Evolutionary conservation across 768 basidiomycete species (phyloP), one percentile per base, ranked within the genome.

Genomic region (Russula dissimulans): DNA sequence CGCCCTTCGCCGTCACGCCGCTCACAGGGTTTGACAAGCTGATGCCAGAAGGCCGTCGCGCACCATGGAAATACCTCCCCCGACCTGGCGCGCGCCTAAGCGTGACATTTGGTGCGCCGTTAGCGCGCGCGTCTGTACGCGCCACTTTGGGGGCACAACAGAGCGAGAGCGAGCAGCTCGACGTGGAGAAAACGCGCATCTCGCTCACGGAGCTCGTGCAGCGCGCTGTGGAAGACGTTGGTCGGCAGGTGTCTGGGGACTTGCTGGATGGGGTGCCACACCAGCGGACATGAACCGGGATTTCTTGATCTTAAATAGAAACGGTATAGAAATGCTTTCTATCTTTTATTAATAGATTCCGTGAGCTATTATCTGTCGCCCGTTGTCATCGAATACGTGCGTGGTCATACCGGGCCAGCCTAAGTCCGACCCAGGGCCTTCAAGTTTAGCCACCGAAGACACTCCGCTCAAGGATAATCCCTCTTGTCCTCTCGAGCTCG

Each of bases 41-140:
- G 17, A 95, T 98, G 93, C 90, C 91, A 45, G 93, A 92, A 72
- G 83, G 85, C 34, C 84, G 94, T 18, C 66, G 76, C 2, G 86
- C 82, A 67, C 93, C 92, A 3, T 81, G 78, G 76, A 90, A 87
- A 62, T 85, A 79, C 69, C 59, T 87, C 66, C 84, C 95, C 43
- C 77, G 82, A 61, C 70, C 78, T 36, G 78, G 89, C 62, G 75
- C 82, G 12, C 75, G 75, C 39, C 77, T 97, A 39, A 83, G 82
- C 65, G 79, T 97, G 54, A 85, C 89, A 0, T 87, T 95, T 67
- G 95, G 94, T 22, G 73, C 82, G 43, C 91, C 92, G 1, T 74
- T 95, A 50, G 76, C 80, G 26, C 60, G 74, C 0, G 70, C 74
- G 34, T 71, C 73, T 42, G 68, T 83, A 45, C 56, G 60, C 31